Evolutionary conservation across 2,329 filamentous ascomycete genomes (phyloP), one percentile per base, ranked within the genome.

Genomic region (Myriosclerotinia scirpicola): DNA sequence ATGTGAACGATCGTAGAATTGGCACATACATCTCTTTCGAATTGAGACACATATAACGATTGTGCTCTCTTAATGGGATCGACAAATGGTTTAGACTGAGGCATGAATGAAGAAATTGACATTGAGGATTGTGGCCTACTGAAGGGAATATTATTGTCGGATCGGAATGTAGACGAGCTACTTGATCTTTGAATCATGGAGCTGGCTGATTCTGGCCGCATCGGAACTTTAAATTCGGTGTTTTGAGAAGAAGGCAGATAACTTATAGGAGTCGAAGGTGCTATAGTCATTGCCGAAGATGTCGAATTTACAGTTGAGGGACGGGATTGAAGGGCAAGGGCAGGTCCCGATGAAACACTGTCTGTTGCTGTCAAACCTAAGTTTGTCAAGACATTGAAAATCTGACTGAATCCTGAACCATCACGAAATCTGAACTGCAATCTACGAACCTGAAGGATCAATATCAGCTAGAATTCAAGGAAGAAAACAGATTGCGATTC

Each of bases 341-440:
- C 22, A 44, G 68, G n/a, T 26, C 52, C 44, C 14, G 65, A 36
- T 22, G 65, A n/a, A 22, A 62, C 56, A 53, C 58, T 70, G 30
- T 71, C 65, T 22, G 66, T 71, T 77, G 77, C 55, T 48, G 75
- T 59, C 76, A 77, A 67, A 64, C 65, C 81, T 70, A 73, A 76
- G 70, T 64, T 72, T 71, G 67, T 76, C 70, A 66, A 71, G 73
- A 68, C 67, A 69, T 66, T 76, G 20, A 71, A 17, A 46, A 68
- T 69, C 62, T 63, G 69, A 14, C 60, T 52, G 55, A 76, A 82
- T 63, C 81, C 80, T 36, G 71, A 61, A 12, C 76, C 71, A 6
- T 75, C 77, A 20, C 67, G 71, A 67, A 82, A 81, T 63, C 76
- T 80, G 30, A 83, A 68, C 68, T 83, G 81, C 50, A 81, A 73